These are phyloP conservation scores for Leccinum longicurvipes DNA, from an alignment of 768 basidiomycete species.

Conservation along the genomic window DNA sequence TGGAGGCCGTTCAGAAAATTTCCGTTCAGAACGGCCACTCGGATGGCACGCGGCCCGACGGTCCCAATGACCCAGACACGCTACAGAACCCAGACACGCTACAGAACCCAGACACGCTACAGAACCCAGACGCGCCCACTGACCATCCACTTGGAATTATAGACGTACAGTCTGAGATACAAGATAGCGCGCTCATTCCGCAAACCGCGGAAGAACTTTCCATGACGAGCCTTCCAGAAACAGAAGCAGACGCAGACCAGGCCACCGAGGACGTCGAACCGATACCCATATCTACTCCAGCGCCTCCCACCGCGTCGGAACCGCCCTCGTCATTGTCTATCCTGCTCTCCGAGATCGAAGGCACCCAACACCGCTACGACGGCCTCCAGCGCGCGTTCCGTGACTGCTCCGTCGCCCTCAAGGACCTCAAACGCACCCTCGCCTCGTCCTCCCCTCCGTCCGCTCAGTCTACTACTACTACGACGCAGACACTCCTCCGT, in stretches of 20 bases:
- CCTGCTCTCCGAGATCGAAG: constrained; percentile 46
- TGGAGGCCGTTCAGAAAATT: constrained; percentile 28
- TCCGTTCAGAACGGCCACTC: background rate
- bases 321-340: constrained; percentile 9
- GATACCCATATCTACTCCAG: background rate
- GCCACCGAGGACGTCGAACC: background rate
- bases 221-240: background rate
- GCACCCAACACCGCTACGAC: constrained; percentile 54
- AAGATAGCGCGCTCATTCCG: constrained; percentile 1
- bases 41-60: background rate
- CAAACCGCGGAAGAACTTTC: background rate
- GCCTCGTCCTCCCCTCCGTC: constrained; percentile 5
- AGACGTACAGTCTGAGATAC: constrained; percentile 1
- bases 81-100: no score
- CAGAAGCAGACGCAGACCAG: background rate
- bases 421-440: constrained; percentile 44
- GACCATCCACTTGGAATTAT: no score
- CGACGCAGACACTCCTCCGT: background rate
- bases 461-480: background rate
- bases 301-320: background rate
- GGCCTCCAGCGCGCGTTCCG: constrained; percentile 59
- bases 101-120: no score
- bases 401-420: constrained; percentile 66
- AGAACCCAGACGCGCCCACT: no score
- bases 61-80: no score